Evolutionary conservation across 2,329 filamentous ascomycete species (phyloP).

Genomic region (Chrysoporthe puriensis): DNA sequence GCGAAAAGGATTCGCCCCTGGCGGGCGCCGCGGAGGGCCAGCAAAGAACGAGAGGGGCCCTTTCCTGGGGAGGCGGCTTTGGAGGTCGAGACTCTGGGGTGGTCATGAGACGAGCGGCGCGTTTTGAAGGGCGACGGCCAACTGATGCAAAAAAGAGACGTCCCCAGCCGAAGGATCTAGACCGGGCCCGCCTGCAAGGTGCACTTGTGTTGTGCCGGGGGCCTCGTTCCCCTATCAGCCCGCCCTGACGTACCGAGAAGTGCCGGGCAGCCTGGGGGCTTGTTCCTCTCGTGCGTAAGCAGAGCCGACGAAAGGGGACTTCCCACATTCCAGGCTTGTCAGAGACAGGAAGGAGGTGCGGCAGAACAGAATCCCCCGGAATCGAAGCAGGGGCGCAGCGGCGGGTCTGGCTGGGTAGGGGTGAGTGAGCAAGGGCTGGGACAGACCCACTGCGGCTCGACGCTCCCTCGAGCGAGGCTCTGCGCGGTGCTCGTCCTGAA

Average conservation of each 20-base stretch:
- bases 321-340: slow-evolving; percentile 16
- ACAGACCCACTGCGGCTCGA: slow-evolving; percentile 16
- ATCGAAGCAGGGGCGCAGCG: neutral
- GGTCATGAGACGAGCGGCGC: neutral
- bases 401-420: slow-evolving; percentile 15
- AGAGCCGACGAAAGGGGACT: slow-evolving; percentile 2
- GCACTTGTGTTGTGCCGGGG: neutral
- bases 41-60: neutral
- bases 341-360: slow-evolving; percentile 25
- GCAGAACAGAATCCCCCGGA: neutral
- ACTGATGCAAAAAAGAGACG: neutral
- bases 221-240: neutral
- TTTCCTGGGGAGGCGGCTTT: neutral
- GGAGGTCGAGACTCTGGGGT: slow-evolving; percentile 1
- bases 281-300: neutral
- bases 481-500: neutral
- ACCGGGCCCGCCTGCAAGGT: neutral
- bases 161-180: neutral
- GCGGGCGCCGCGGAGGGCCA: neutral
- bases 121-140: neutral
- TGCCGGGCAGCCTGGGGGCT: slow-evolving; percentile 2
- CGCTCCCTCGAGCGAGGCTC: neutral
- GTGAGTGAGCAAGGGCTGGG: slow-evolving; percentile 7
- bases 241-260: neutral
- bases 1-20: neutral